Base-by-base conservation (phyloP, 2,329 filamentous ascomycete species). In the Orbilia blumenaviensis region DNA sequence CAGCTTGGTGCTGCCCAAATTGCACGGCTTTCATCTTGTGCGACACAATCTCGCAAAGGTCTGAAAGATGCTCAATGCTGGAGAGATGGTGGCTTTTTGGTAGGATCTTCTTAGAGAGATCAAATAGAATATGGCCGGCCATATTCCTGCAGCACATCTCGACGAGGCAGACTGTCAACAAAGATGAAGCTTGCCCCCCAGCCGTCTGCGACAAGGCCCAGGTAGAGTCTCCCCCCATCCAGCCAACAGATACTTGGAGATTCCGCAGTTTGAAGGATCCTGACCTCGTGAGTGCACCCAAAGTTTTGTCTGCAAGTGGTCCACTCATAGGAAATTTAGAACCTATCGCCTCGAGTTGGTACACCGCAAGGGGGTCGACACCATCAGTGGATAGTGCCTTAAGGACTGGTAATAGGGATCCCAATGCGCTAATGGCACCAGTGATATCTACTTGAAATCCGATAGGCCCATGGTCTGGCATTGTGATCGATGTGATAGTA, bases 401-500 rank as follows among this genome's bases (percentile, higher is more conserved):
- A 50, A 64, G 29, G 27, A 64, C n/a, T 38, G 61, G 42, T 18
- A 32, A 12, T 12, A 64, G 7, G 10, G 44, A 64, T 1, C 32
- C 9, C 7, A 64, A 16, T 2, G 48, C 6, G 21, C 18, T 64
- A 10, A 64, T 2, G 2, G 44, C 32, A 14, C 42, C 18, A 9
- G 61, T 64, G 16, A 64, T 52, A 27, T 64, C 61, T 12, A 25
- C 42, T 29, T 64, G 61, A 16, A 64, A 23, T 6, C 27, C 29
- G 6, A 64, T 52, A 4, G 18, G 9, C n/a, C n/a, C n/a, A n/a
- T n/a, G n/a, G 27, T 52, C 25, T 5, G 23, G 7, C 29, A 34
- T 38, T 29, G 27, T 46, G 42, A 46, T 46, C 2, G 36, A 34
- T 34, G n/a, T 12, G 42, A 23, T 23, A 44, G 10, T 5, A 46